These are phyloP conservation scores for Avena sativa DNA, from an alignment of 176 grass and related monocot genomes.

Conservation along the genomic window DNA sequence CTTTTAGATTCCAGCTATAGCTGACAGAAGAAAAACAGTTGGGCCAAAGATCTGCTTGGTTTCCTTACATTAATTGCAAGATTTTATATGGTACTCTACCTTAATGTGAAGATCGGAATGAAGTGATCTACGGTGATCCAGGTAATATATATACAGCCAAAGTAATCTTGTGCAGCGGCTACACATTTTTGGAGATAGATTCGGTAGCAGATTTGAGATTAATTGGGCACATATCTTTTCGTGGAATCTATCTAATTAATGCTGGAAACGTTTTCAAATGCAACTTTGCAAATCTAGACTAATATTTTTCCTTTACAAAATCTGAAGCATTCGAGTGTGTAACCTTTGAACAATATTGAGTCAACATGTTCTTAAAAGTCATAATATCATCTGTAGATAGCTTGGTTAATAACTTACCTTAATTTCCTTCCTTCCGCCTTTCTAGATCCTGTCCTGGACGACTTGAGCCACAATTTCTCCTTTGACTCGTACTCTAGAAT, in stretches of 20 bases:
- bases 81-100: neutral
- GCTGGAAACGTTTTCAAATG: neutral
- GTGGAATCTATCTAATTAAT: neutral
- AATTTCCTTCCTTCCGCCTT: neutral
- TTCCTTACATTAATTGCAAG: neutral
- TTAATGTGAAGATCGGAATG: neutral
- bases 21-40: neutral
- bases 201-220: neutral
- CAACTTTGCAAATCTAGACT: neutral
- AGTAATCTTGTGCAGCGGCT: neutral
- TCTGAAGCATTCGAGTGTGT: neutral
- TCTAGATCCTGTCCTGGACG: neutral
- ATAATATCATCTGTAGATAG: neutral
- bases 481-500: neutral
- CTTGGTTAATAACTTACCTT: neutral
- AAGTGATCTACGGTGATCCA: neutral
- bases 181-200: neutral
- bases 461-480: neutral
- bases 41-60: neutral
- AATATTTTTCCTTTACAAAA: neutral
- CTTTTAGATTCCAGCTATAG: neutral
- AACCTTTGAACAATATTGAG: neutral
- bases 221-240: neutral
- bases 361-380: neutral
- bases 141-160: neutral